Evolutionary conservation across 495 filamentous ascomycete species (phyloP).

Genomic region (Podospora comata): DNA sequence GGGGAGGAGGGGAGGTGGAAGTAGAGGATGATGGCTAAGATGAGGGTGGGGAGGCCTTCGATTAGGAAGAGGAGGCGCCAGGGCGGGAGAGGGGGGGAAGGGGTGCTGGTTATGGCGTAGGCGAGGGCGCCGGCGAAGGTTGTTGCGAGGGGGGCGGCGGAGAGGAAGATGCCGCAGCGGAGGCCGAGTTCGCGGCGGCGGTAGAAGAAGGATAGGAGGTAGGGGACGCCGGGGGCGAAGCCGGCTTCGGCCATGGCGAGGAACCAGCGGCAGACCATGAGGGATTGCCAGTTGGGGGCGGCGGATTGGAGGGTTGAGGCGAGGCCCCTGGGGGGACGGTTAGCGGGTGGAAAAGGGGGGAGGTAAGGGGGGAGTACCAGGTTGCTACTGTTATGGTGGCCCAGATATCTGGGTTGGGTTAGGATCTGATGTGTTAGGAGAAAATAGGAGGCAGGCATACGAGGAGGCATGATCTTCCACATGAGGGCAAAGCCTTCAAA

Average conservation of each 20-base stretch:
- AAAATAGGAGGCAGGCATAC: slow-evolving; percentile 18
- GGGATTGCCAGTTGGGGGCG: slow-evolving; percentile 56
- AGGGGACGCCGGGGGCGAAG: slow-evolving; percentile 70
- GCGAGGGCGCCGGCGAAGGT: slow-evolving; percentile 81
- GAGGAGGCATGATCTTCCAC: slow-evolving; percentile 65
- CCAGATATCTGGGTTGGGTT: slow-evolving; percentile 33
- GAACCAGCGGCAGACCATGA: slow-evolving; percentile 67
- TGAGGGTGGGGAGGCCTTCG: slow-evolving; percentile 71
- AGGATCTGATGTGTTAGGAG: background rate
- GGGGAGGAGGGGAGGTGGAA: slow-evolving; percentile 72
- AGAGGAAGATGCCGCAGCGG: slow-evolving; percentile 71
- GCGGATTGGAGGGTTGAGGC: slow-evolving; percentile 60
- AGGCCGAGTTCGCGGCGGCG: slow-evolving; percentile 72
- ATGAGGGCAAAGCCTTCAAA: slow-evolving; percentile 70
- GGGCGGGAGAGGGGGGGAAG: slow-evolving; percentile 57
- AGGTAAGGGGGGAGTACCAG: slow-evolving; percentile 16
- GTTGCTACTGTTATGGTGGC: slow-evolving; percentile 30
- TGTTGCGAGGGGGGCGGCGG: slow-evolving; percentile 75
- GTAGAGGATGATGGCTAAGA: slow-evolving; percentile 63
- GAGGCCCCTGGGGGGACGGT: slow-evolving; percentile 49
- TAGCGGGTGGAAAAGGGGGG: background rate
- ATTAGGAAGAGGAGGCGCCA: slow-evolving; percentile 84
- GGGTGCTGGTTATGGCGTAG: slow-evolving; percentile 74
- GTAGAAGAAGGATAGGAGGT: slow-evolving; percentile 81
- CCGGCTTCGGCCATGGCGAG: slow-evolving; percentile 66